Conservation (phyloP, 2,329 filamentous ascomycete species). For the Trichoderma koningiopsis region DNA sequence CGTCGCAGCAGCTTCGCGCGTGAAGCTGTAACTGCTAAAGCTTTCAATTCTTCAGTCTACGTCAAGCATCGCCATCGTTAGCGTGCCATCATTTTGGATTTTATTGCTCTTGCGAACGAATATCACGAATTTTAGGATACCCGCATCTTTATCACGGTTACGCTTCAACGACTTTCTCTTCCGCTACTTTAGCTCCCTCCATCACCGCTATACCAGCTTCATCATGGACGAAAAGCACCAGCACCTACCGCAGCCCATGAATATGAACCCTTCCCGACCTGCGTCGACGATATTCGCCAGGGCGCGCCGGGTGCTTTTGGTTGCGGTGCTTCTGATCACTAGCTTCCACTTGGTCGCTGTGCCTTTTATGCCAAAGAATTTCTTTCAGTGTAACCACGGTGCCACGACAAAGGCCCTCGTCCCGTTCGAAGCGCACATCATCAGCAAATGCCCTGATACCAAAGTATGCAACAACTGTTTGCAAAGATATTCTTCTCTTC, state of each 20-base stretch:
- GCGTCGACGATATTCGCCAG: background rate
- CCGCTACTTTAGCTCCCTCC: background rate
- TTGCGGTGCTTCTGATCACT: conserved; percentile 33
- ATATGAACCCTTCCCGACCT: conserved; percentile 29
- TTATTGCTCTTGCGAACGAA: background rate
- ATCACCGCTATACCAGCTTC: conserved; percentile 2
- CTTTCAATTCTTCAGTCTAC: background rate
- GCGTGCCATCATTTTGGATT: conserved; percentile 8
- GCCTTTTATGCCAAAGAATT: background rate
- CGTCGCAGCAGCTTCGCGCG: background rate
- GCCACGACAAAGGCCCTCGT: conserved; percentile 49
- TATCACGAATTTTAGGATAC: background rate
- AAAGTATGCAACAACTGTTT: conserved; percentile 45
- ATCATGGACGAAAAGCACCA: conserved; percentile 39
- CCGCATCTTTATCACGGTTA: background rate
- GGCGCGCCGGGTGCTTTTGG: conserved; percentile 32
- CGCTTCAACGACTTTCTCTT: background rate
- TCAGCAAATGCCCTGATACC: conserved; percentile 96
- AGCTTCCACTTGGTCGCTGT: conserved; percentile 25
- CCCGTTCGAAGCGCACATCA: conserved; percentile 90
- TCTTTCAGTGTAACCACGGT: background rate
- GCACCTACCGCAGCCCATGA: conserved; percentile 28
- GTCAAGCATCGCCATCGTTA: background rate
- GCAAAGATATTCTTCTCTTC: background rate
- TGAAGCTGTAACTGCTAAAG: background rate